phyloP scores from a whole-genome alignment of 495 filamentous ascomycete species.

The Podospora pseudocomata region DNA sequence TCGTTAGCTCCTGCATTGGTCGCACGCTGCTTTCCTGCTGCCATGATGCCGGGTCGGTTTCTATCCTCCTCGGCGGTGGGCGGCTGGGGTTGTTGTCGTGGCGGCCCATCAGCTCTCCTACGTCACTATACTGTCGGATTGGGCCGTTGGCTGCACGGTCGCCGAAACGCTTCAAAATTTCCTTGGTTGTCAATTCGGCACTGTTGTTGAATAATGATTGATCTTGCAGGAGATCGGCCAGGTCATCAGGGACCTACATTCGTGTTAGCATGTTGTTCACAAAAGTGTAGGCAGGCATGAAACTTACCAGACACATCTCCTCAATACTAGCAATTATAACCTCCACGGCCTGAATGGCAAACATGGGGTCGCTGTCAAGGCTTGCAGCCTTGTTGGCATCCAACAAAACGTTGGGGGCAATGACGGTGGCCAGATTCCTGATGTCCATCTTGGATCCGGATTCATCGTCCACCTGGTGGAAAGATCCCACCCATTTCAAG shows the following conservation, averaged over 20 bases:
- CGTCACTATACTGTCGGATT: constrained; percentile 50
- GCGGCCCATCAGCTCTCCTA: constrained; percentile 52
- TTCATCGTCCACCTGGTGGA: constrained; percentile 92
- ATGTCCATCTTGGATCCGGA: constrained; percentile 97
- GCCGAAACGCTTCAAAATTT: constrained; percentile 86
- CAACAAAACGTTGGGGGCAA: constrained; percentile 92
- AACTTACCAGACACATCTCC: constrained; percentile 89
- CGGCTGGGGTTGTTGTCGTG: constrained; percentile 45
- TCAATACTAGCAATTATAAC: constrained; percentile 88
- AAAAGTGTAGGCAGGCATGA: not conserved
- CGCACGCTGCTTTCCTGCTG: constrained; percentile 78
- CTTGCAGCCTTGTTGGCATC: constrained; percentile 59
- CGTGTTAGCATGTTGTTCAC: constrained; percentile 6
- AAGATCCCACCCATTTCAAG: constrained; percentile 96
- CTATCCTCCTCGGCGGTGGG: constrained; percentile 56
- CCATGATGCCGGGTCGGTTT: constrained; percentile 74
- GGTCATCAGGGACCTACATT: constrained; percentile 80
- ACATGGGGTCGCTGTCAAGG: constrained; percentile 79
- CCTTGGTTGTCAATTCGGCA: constrained; percentile 90
- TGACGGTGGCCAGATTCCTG: constrained; percentile 97
- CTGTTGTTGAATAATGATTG: constrained; percentile 72
- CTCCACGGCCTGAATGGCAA: constrained; percentile 88
- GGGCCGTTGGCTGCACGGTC: constrained; percentile 64
- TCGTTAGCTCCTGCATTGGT: constrained; percentile 63
- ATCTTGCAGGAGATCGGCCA: constrained; percentile 81